A percentile compares a stretch with the other conserved stretches of the same genome.
Evolutionary conservation across 768 basidiomycete species (phyloP).

Genomic region (Trametes gibbosa): DNA sequence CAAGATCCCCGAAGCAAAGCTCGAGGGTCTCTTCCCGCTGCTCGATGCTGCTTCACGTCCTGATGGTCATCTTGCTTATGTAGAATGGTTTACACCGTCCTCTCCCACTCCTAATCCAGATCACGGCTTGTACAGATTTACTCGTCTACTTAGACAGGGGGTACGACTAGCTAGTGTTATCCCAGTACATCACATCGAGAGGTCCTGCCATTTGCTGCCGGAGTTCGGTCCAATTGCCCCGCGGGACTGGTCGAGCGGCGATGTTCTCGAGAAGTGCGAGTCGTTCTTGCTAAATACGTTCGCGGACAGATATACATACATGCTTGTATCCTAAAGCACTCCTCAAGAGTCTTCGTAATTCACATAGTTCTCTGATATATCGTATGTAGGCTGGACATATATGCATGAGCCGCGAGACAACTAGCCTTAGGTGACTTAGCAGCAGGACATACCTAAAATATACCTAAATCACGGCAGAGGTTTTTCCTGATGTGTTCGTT

Average conservation of each 20-base stretch:
- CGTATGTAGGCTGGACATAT: background rate
- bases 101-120: background rate
- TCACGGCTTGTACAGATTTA: background rate
- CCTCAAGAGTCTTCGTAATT: too few relatives aligned
- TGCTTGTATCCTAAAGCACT: constrained; percentile 31
- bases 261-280: constrained; percentile 29
- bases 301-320: constrained; percentile 29
- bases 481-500: too few relatives aligned
- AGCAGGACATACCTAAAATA: too few relatives aligned
- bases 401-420: too few relatives aligned
- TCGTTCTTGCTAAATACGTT: constrained; percentile 34
- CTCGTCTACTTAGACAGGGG: background rate
- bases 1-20: constrained; percentile 16
- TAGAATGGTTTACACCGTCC: constrained; percentile 30
- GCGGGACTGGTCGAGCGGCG: constrained; percentile 31
- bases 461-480: too few relatives aligned
- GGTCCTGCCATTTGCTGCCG: constrained; percentile 33
- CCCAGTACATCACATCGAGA: constrained; percentile 20
- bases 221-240: constrained; percentile 32
- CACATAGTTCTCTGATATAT: background rate
- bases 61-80: constrained; percentile 27
- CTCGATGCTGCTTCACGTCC: background rate
- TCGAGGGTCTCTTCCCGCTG: background rate
- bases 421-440: too few relatives aligned
- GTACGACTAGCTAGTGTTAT: constrained; percentile 23